A percentile compares a stretch with the other conserved stretches of the same genome.
Conservation (phyloP, 2,329 filamentous ascomycete genomes). For the Penicillium sp. region DNA sequence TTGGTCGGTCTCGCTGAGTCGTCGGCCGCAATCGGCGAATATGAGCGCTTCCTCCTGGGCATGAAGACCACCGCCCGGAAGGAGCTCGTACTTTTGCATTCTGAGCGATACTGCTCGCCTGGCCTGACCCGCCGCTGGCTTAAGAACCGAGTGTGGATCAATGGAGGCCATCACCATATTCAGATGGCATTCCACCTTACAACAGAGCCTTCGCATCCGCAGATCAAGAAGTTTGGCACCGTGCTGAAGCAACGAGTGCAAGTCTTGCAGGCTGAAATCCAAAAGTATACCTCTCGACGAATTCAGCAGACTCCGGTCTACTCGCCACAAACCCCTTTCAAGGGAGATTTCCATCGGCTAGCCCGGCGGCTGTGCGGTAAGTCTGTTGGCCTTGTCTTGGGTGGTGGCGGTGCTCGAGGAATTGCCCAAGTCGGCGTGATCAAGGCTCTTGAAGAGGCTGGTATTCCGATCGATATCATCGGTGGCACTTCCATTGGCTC, state of each 20-base stretch:
- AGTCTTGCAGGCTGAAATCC: conserved; percentile 92
- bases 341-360: conserved; percentile 93
- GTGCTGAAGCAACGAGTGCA: conserved; percentile 91
- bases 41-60: conserved; percentile 91
- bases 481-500: conserved; percentile 95
- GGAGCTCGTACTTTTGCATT: conserved; percentile 83
- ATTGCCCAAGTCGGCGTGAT: conserved; percentile 95
- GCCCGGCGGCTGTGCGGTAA: conserved; percentile 89
- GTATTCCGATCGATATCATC: conserved; percentile 92
- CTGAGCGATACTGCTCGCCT: conserved; percentile 81
- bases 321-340: conserved; percentile 87
- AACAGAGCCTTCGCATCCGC: conserved; percentile 72
- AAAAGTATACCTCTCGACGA: conserved; percentile 94
- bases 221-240: conserved; percentile 75
- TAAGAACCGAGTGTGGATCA: conserved; percentile 93
- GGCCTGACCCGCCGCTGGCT: conserved; percentile 89
- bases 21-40: conserved; percentile 89
- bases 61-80: conserved; percentile 98
- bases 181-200: conserved; percentile 88
- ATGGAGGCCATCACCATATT: conserved; percentile 94
- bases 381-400: conserved; percentile 89
- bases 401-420: conserved; percentile 88
- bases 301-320: conserved; percentile 88
- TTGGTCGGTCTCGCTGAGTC: conserved; percentile 89
- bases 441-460: conserved; percentile 89